Base-by-base conservation (phyloP, 768 basidiomycete genomes). In the Clitopilus passeckerianus region DNA sequence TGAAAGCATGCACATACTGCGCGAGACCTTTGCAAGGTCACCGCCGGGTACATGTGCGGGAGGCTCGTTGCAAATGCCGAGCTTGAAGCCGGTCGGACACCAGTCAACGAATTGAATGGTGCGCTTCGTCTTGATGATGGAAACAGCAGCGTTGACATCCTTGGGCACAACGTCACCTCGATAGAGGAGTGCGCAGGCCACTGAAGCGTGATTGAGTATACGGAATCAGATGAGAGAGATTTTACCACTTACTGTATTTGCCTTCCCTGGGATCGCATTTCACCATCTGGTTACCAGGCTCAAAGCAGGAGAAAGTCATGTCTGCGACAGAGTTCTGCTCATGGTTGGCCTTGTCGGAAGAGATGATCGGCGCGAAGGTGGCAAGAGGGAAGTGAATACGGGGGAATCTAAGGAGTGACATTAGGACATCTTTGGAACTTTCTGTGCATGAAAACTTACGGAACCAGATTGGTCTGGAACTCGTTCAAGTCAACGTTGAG, bases 71-170 rank as follows among this genome's bases (percentile, higher is more conserved):
- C 96, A 98, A 76, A 98, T 91, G 72, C 96, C 96, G 65, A 97
- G 88, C 82, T 95, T 95, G 89, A 95, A 96, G 63, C 95, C 96
- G 69, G 96, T 98, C 35, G 92, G 92, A 75, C 93, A 95, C 95
- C 95, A 98, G 71, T 97, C 95, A 63, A 98, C 95, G 72, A 96
- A 97, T 69, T 96, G 95, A 68, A 98, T 97, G 24, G 96, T 97
- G 64, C 91, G 87, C 84, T 96, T 98, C 58, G 95, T 98, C 83
- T 95, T 97, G 82, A 98, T 93, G 64, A 84, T 87, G 34, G 91
- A 86, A 65, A 98, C 92, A 59, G 96, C 96, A 57, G 90, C 86
- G 64, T 95, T 91, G 68, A 89, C 90, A 72, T 98, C 96, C 80
- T 96, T 97, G 68, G 95, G 93, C 46, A 95, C 95, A 64, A 98